These are phyloP conservation scores for Vinca minor DNA, from an alignment of 257 asterid species.

Conservation along the genomic window DNA sequence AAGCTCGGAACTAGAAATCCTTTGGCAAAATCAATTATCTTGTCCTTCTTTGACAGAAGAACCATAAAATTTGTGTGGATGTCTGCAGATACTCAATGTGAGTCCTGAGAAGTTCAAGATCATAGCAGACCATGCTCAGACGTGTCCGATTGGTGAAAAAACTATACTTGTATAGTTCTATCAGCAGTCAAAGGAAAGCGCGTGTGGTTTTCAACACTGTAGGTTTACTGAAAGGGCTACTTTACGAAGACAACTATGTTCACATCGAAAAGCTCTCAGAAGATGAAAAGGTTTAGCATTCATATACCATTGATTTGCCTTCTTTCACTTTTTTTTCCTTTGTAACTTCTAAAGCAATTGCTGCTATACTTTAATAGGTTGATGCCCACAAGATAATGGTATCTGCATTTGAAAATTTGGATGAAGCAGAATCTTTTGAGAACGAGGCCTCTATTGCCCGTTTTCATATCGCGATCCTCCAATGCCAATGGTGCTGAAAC, in stretches of 20 bases:
- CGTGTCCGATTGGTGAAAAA: slow-evolving; percentile 26
- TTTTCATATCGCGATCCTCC: slow-evolving; percentile 6
- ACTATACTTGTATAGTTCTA: slow-evolving; percentile 26
- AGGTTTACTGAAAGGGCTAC: slow-evolving; percentile 31
- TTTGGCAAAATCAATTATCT: neutral
- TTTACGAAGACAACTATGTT: slow-evolving; percentile 14
- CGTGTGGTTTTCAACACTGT: slow-evolving; percentile 37
- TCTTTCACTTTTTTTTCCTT: no score
- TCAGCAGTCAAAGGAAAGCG: slow-evolving; percentile 13
- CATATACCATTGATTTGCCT: neutral
- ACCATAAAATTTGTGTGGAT: neutral
- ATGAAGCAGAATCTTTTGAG: slow-evolving; percentile 12
- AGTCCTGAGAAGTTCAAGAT: slow-evolving; percentile 30
- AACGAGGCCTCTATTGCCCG: slow-evolving; percentile 22
- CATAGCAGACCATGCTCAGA: slow-evolving; percentile 42
- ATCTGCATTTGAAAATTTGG: slow-evolving; percentile 36
- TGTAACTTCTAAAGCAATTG: neutral
- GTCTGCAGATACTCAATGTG: slow-evolving; percentile 28
- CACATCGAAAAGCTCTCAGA: slow-evolving; percentile 19
- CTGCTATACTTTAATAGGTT: slow-evolving; percentile 24
- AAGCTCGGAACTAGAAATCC: neutral
- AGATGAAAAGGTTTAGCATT: slow-evolving; percentile 29
- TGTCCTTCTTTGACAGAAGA: neutral
- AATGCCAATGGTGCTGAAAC: neutral
- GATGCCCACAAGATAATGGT: slow-evolving; percentile 23